phyloP scores from a whole-genome alignment of 2,329 filamentous ascomycete species.

The Stemphylium vesicarium region DNA sequence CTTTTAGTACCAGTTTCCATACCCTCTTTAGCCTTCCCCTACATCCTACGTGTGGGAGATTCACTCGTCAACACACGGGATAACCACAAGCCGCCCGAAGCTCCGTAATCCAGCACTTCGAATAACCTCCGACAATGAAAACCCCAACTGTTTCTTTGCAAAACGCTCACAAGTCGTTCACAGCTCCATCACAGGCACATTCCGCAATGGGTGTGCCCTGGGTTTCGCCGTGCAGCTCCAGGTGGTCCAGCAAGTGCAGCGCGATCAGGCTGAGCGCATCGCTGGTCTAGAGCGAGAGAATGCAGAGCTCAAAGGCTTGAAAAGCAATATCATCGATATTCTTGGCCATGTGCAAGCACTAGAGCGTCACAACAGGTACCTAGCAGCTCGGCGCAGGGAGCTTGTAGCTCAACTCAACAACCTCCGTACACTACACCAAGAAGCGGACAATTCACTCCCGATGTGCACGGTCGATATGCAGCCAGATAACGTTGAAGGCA shows the following conservation, averaged over 20 bases:
- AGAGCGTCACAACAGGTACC: conserved; percentile 14
- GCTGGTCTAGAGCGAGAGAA: conserved; percentile 20
- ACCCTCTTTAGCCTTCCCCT: not conserved
- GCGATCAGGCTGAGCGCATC: conserved; percentile 13
- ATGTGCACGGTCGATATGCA: conserved; percentile 23
- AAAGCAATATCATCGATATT: not conserved
- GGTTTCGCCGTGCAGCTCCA: conserved; percentile 25
- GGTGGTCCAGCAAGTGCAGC: conserved; percentile 17
- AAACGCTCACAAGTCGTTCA: not conserved
- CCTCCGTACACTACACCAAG: conserved; percentile 24
- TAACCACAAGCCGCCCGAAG: too few relatives aligned
- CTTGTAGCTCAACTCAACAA: conserved; percentile 23
- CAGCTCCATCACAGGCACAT: not conserved
- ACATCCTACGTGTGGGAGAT: too few relatives aligned
- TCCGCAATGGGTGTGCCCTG: conserved; percentile 13
- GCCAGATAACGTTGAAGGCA: conserved; percentile 27
- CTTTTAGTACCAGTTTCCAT: too few relatives aligned
- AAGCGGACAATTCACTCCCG: conserved; percentile 26
- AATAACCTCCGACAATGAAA: not conserved
- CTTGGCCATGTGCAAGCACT: conserved; percentile 16
- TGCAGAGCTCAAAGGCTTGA: conserved; percentile 5
- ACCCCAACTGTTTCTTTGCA: not conserved
- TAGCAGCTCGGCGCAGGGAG: conserved; percentile 21
- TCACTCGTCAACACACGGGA: not conserved
- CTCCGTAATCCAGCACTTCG: too few relatives aligned